Conservation (phyloP, 2,329 filamentous ascomycete species). For the Daldinia eschscholtzii region DNA sequence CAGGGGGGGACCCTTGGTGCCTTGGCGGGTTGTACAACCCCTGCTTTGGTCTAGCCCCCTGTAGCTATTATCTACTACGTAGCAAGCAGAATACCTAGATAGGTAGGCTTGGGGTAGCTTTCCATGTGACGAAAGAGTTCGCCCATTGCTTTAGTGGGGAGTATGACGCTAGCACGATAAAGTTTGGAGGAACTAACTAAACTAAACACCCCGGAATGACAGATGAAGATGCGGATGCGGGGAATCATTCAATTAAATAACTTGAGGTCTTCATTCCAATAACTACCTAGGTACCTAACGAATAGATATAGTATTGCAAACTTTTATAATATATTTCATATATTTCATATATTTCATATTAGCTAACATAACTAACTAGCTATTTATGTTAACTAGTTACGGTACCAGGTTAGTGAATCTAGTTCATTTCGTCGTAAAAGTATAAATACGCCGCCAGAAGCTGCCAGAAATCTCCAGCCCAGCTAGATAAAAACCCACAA, state of each 20-base stretch:
- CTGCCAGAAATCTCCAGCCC: background rate
- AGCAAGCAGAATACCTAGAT: background rate
- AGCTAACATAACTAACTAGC: too few relatives aligned
- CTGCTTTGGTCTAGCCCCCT: background rate
- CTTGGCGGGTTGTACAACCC: background rate
- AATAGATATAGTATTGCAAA: too few relatives aligned
- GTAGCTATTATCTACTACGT: background rate
- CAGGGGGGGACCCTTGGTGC: constrained; percentile 3
- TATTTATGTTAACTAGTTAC: too few relatives aligned
- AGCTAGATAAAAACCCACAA: background rate
- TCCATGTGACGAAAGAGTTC: constrained; percentile 20
- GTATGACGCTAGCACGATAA: constrained; percentile 17
- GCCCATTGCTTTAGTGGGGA: constrained; percentile 11
- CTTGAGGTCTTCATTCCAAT: too few relatives aligned
- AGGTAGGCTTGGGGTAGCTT: background rate
- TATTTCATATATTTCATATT: too few relatives aligned
- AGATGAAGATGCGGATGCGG: constrained; percentile 6
- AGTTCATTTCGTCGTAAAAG: background rate
- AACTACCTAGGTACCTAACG: too few relatives aligned
- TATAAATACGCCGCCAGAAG: background rate
- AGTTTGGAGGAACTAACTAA: constrained; percentile 12
- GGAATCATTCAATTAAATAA: background rate
- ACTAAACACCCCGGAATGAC: background rate
- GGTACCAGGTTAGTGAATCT: background rate
- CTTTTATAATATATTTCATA: too few relatives aligned